These are phyloP conservation scores for Phytophthora multivora DNA, from an alignment of 352 stramenopile species.

Conservation along the genomic window DNA sequence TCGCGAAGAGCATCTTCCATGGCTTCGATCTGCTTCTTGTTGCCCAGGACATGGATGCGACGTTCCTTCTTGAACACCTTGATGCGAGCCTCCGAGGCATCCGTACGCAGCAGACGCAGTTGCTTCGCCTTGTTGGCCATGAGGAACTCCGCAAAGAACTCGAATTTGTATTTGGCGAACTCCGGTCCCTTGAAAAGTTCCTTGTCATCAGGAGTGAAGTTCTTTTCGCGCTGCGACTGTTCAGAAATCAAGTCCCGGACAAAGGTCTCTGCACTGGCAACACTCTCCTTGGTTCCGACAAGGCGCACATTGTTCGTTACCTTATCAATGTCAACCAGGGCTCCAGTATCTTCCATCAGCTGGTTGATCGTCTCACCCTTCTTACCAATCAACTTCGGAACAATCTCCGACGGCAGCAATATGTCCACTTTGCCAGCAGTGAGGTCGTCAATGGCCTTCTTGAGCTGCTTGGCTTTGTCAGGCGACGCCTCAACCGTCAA, in stretches of 20 bases:
- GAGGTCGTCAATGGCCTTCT: conserved; percentile 62
- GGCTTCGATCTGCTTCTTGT: conserved; percentile 64
- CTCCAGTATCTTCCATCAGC: conserved; percentile 80
- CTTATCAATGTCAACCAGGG: conserved; percentile 81
- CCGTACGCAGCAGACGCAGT: conserved; percentile 63
- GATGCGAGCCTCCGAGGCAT: conserved; percentile 63
- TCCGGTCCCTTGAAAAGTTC: conserved; percentile 48
- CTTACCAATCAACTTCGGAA: conserved; percentile 86
- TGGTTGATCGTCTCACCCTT: conserved; percentile 87
- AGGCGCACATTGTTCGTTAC: conserved; percentile 71
- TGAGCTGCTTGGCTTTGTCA: conserved; percentile 50
- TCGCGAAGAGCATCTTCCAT: conserved; percentile 68
- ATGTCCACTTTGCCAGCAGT: conserved; percentile 63
- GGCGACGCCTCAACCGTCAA: conserved; percentile 62
- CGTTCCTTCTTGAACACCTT: conserved; percentile 75
- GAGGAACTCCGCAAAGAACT: conserved; percentile 80
- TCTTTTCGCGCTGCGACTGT: conserved; percentile 65
- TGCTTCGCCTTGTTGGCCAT: conserved; percentile 79
- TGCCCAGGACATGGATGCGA: conserved; percentile 67
- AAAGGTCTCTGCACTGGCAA: conserved; percentile 59
- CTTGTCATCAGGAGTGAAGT: conserved; percentile 49
- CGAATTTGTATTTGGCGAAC: conserved; percentile 65
- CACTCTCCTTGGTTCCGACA: conserved; percentile 63
- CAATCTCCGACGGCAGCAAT: conserved; percentile 66
- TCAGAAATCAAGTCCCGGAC: conserved; percentile 65